These are phyloP conservation scores for Thelonectria blattea DNA, from an alignment of 2,329 filamentous ascomycete species.

Conservation along the genomic window DNA sequence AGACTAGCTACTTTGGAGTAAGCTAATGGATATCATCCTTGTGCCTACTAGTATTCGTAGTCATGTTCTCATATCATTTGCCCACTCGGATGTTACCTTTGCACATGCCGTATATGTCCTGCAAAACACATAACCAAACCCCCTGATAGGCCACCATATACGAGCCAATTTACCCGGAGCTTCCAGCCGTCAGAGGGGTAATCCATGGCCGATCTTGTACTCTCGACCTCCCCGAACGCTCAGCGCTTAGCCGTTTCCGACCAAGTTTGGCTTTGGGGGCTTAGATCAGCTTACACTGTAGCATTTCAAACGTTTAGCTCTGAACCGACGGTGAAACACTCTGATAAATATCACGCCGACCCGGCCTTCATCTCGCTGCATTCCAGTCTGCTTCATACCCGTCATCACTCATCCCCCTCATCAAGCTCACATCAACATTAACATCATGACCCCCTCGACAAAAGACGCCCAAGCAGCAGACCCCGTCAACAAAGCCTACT, in stretches of 20 bases:
- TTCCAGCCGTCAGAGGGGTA: neutral
- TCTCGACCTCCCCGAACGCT: neutral
- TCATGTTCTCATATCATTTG: too few relatives aligned
- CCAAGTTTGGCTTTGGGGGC: neutral
- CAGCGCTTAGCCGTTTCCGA: neutral
- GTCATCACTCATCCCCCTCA: neutral
- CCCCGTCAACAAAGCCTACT: neutral
- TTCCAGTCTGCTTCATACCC: neutral
- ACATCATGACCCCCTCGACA: neutral
- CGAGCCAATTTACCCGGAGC: neutral
- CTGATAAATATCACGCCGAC: neutral
- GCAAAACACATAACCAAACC: too few relatives aligned
- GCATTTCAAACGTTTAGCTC: neutral
- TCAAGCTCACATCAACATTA: neutral
- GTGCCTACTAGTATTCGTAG: too few relatives aligned
- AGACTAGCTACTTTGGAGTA: too few relatives aligned
- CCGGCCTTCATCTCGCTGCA: neutral
- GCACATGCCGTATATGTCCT: too few relatives aligned
- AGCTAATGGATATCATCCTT: too few relatives aligned
- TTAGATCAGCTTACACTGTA: neutral
- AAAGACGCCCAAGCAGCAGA: constrained; percentile 9
- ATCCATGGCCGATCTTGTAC: neutral
- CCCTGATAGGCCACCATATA: too few relatives aligned
- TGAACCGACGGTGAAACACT: neutral
- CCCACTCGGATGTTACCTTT: too few relatives aligned